Evolutionary conservation across 108 stramenopile genomes (phyloP).

Genomic region (Bacterosira constricta): DNA sequence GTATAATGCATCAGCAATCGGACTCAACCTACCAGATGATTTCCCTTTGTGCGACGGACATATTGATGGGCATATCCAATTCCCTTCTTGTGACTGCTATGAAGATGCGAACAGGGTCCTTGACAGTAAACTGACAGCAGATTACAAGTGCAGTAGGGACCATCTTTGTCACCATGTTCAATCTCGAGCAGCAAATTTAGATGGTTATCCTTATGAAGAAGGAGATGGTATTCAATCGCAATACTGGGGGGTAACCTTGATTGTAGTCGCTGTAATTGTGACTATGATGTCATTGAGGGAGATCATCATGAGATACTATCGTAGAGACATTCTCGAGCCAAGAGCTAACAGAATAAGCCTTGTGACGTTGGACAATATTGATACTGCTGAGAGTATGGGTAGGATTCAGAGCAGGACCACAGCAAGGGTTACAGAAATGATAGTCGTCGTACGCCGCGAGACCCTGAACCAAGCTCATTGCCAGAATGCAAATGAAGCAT

Average conservation of each 20-base stretch:
- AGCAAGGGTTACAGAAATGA: no score
- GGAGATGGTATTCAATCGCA: slow-evolving; percentile 2
- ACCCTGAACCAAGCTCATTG: no score
- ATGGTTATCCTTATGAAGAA: not conserved
- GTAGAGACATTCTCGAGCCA: not conserved
- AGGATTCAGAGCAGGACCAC: no score
- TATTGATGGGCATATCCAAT: not conserved
- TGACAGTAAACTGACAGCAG: not conserved
- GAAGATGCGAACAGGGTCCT: slow-evolving; percentile 1
- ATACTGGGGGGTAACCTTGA: not conserved
- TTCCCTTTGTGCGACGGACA: slow-evolving; percentile 2
- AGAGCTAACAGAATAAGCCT: not conserved
- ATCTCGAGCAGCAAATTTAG: not conserved
- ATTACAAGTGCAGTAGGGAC: slow-evolving; percentile 19
- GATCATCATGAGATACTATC: not conserved
- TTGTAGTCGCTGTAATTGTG: not conserved
- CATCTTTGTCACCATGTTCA: slow-evolving; percentile 4
- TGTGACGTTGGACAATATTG: no score
- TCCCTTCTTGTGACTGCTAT: slow-evolving; percentile 24
- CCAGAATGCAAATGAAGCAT: no score
- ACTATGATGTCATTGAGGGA: not conserved
- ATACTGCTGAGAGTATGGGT: no score
- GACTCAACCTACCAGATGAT: not conserved
- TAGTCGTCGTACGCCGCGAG: no score
- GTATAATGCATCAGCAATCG: slow-evolving; percentile 5